Conservation (phyloP, 768 basidiomycete species). For the Lactarius psammicola region DNA sequence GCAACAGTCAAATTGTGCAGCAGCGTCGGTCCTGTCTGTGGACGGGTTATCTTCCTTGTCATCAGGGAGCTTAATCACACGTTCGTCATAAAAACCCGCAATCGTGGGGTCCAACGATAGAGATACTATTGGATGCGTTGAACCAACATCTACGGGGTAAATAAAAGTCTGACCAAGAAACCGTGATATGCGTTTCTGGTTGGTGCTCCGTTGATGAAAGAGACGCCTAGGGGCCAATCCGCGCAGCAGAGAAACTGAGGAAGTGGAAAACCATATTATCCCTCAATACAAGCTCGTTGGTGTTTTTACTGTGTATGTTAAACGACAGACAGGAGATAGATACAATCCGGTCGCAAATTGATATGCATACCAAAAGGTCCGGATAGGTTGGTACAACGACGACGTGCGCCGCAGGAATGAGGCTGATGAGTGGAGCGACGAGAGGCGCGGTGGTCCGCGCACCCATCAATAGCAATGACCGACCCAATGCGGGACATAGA, state of each 20-base stretch:
- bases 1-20: too few species aligned
- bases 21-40: background rate
- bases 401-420: slow-evolving; percentile 6
- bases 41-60: background rate
- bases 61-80: background rate
- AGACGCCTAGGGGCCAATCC: background rate
- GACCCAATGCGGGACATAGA: slow-evolving; percentile 17
- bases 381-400: slow-evolving; percentile 27
- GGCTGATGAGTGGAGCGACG: slow-evolving; percentile 8
- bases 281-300: background rate
- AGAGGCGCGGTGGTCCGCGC: slow-evolving; percentile 4
- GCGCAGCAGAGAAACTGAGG: background rate
- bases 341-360: slow-evolving; percentile 26
- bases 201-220: background rate
- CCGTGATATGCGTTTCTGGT: background rate
- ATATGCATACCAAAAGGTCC: slow-evolving; percentile 16
- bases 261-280: background rate
- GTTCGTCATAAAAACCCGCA: background rate
- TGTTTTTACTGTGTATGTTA: slow-evolving; percentile 16
- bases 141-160: background rate
- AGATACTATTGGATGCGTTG: background rate
- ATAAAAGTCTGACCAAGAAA: background rate
- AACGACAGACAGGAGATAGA: slow-evolving; percentile 11
- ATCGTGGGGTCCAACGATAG: background rate
- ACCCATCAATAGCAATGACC: slow-evolving; percentile 15